These are phyloP conservation scores for Wallemia mellicola DNA, from an alignment of 1,284 basidiomycete genomes.

Conservation along the genomic window DNA sequence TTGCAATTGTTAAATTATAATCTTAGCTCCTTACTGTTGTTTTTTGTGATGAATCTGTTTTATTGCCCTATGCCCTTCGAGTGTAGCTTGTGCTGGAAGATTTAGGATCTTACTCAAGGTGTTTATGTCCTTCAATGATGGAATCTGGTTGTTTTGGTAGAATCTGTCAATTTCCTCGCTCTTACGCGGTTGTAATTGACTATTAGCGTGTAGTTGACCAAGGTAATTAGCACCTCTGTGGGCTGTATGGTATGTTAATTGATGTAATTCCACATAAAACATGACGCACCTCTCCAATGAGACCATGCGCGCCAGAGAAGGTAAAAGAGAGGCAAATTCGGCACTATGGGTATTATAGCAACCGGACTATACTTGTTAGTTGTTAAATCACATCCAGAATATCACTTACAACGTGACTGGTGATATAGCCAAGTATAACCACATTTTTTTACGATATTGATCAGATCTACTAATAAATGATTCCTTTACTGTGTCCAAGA, in stretches of 20 bases:
- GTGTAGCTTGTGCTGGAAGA: not conserved
- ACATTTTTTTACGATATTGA: not conserved
- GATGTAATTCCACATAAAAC: not conserved
- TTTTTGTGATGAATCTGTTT: not conserved
- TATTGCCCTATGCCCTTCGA: not conserved
- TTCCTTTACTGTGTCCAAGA: not conserved
- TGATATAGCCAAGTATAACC: not conserved
- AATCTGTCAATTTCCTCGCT: not conserved
- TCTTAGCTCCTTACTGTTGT: not conserved
- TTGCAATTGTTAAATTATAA: not conserved
- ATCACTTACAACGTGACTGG: not conserved
- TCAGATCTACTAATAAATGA: not conserved
- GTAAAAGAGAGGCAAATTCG: slow-evolving; percentile 21
- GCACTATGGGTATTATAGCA: slow-evolving; percentile 19
- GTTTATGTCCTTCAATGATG: not conserved
- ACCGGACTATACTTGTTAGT: slow-evolving; percentile 11
- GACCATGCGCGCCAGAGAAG: slow-evolving; percentile 20
- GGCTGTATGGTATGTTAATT: not conserved
- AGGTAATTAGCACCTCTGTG: not conserved
- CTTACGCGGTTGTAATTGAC: not conserved
- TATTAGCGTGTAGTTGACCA: not conserved
- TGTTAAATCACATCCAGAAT: no score
- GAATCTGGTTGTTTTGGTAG: not conserved
- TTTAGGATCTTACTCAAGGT: not conserved
- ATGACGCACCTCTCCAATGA: slow-evolving; percentile 16